A percentile compares a stretch with the other conserved stretches of the same genome.
Evolutionary conservation across 305 asterid genomes (phyloP).

Genomic region (Fraxinus paxiana): DNA sequence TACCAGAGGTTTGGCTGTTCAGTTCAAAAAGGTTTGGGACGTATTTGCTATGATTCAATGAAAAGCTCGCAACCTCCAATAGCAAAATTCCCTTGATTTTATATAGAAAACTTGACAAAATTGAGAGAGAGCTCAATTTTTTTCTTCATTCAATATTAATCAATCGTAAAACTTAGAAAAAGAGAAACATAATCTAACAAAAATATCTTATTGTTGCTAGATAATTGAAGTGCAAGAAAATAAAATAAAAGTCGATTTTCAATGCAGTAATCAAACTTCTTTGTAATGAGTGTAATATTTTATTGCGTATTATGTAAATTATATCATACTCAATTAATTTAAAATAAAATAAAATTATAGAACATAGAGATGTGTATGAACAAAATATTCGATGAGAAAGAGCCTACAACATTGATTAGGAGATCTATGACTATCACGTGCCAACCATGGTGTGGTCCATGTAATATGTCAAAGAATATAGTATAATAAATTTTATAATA

Average conservation of each 20-base stretch:
- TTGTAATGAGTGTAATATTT: not conserved
- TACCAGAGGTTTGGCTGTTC: not conserved
- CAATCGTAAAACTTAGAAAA: no score
- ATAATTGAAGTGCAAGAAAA: not conserved
- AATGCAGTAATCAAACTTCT: not conserved
- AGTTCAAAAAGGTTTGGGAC: not conserved
- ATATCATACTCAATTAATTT: not conserved
- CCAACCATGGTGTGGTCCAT: not conserved
- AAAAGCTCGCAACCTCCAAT: not conserved
- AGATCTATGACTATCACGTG: not conserved
- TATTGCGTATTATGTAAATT: no score
- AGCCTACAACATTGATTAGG: not conserved
- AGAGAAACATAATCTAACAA: not conserved
- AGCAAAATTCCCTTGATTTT: not conserved
- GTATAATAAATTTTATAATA: not conserved
- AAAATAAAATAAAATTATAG: not conserved
- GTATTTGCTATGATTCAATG: not conserved
- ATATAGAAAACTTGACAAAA: not conserved
- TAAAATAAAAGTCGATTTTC: not conserved
- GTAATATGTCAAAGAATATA: not conserved
- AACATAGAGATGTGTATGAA: not conserved
- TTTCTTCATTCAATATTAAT: not conserved
- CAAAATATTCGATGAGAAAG: not conserved
- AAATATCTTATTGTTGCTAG: not conserved
- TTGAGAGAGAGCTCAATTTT: not conserved